Base-by-base conservation (phyloP, 306 rosid genomes). In the Phaseolus lunatus region DNA sequence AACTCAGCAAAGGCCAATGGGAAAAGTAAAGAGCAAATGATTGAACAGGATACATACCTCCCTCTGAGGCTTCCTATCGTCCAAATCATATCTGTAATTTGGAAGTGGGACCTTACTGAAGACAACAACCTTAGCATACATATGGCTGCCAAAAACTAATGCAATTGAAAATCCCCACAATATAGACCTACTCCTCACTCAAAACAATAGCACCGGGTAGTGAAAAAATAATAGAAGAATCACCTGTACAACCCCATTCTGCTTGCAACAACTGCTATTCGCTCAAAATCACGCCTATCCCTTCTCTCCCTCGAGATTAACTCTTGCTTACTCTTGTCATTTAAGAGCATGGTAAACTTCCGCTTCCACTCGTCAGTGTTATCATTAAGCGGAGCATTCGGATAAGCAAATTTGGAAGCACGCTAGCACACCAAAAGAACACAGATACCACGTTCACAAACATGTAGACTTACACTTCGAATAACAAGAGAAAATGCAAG, bases 1-100 rank as follows among this genome's bases (percentile, higher is more conserved):
- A 77, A 56, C 53, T 70, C 39, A 70, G 24, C 24, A 47, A 69
- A 63, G 26, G 9, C 9, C 27, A 18, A 35, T 19, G 49, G 3
- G 31, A 59, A 77, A 69, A 73, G 47, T 29, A 14, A 49, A 54
- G 58, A 16, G 54, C 47, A 68, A 11, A 45, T 27, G 24, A 69
- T n/a, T 61, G 47, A 85, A 72, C 70, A 69, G 59, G 23, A 47
- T 8, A 31, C 20, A 29, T 88, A 95, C 99, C 97, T 95, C 98
- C 77, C 99, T 88, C 88, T 86, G 97, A 24, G 99, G 99, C 44
- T 91, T 89, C 72, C 83, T 81, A 65, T 95, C 99, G 74, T 95
- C 99, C 84, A 95, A 87, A 81, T 95, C 99, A 79, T 79, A 95
- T 85, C 99, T 88, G 83, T 95, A 95, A 89, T 95, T 95, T 23